A percentile compares a stretch with the other conserved stretches of the same genome.
phyloP scores from a whole-genome alignment of 2,329 filamentous ascomycete genomes.

The Ceratocystis colombiana region DNA sequence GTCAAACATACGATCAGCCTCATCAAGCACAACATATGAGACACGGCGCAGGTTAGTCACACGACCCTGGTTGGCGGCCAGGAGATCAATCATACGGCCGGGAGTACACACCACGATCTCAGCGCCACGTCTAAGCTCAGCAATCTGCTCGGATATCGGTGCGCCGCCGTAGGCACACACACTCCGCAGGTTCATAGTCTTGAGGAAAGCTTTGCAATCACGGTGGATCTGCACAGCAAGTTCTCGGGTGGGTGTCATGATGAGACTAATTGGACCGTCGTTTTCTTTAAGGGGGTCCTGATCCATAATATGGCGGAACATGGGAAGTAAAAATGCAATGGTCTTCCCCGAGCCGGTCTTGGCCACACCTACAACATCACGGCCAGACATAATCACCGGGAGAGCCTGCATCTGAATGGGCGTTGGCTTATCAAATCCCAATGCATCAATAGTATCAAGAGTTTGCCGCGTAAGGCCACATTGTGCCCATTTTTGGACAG shows the following conservation, averaged over 20 bases:
- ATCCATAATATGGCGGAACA: constrained; percentile 97
- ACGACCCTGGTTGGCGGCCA: constrained; percentile 86
- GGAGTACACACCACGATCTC: constrained; percentile 94
- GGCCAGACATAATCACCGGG: constrained; percentile 88
- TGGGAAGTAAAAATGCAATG: constrained; percentile 85
- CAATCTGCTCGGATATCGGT: constrained; percentile 95
- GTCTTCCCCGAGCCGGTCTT: constrained; percentile 98
- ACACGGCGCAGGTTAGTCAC: constrained; percentile 84
- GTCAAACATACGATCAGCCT: constrained; percentile 98
- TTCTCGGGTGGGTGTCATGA: constrained; percentile 92
- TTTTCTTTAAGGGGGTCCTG: constrained; percentile 70
- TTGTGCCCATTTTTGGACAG: constrained; percentile 93
- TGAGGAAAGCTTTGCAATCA: constrained; percentile 90
- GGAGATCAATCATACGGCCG: constrained; percentile 87
- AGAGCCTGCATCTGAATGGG: constrained; percentile 93
- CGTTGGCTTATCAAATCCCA: constrained; percentile 82
- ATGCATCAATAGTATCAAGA: constrained; percentile 67
- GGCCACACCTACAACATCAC: constrained; percentile 90
- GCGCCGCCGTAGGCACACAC: constrained; percentile 92
- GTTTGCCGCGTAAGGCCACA: constrained; percentile 82
- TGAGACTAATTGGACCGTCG: constrained; percentile 78
- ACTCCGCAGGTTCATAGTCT: constrained; percentile 70
- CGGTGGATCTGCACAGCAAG: constrained; percentile 86
- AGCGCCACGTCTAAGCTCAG: constrained; percentile 85
- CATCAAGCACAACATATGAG: constrained; percentile 89